Evolutionary conservation across 176 grass and related monocot species (phyloP).

Genomic region (Puya raimondii): DNA sequence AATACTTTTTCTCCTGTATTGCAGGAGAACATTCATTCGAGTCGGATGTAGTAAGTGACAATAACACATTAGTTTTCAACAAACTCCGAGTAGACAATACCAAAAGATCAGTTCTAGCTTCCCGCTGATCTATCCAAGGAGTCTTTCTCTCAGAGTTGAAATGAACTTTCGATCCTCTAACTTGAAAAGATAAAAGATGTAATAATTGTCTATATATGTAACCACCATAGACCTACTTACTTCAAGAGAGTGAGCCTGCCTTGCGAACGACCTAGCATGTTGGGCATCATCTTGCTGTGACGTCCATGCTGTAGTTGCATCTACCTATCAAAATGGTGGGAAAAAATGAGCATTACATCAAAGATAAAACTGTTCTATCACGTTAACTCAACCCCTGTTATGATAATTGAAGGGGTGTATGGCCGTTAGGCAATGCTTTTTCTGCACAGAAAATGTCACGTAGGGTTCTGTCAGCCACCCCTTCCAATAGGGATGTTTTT

Average conservation of each 20-base stretch:
- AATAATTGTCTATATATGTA: constrained; percentile 2
- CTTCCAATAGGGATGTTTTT: too few species aligned
- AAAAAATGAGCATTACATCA: background rate
- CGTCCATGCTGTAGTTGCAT: constrained; percentile 54
- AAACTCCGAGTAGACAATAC: too few species aligned
- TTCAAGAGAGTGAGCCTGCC: constrained; percentile 35
- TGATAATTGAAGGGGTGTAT: too few species aligned
- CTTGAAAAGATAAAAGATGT: constrained; percentile 9
- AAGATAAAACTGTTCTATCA: background rate
- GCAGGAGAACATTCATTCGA: too few species aligned
- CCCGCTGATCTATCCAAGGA: background rate
- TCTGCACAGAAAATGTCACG: too few species aligned
- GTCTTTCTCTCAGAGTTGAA: background rate
- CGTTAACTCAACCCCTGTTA: too few species aligned
- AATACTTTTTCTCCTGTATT: too few species aligned
- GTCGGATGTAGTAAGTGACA: too few species aligned
- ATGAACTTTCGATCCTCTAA: constrained; percentile 2
- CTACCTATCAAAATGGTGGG: constrained; percentile 40
- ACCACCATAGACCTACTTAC: constrained; percentile 21
- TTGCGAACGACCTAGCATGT: constrained; percentile 27
- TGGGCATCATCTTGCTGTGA: constrained; percentile 44
- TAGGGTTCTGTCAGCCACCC: too few species aligned
- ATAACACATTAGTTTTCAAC: too few species aligned
- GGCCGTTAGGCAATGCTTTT: too few species aligned
- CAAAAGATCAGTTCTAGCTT: too few species aligned